Evolutionary conservation across 2,329 filamentous ascomycete genomes (phyloP), one percentile per base, ranked within the genome.

Genomic region (Aspergillus fijiensis): DNA sequence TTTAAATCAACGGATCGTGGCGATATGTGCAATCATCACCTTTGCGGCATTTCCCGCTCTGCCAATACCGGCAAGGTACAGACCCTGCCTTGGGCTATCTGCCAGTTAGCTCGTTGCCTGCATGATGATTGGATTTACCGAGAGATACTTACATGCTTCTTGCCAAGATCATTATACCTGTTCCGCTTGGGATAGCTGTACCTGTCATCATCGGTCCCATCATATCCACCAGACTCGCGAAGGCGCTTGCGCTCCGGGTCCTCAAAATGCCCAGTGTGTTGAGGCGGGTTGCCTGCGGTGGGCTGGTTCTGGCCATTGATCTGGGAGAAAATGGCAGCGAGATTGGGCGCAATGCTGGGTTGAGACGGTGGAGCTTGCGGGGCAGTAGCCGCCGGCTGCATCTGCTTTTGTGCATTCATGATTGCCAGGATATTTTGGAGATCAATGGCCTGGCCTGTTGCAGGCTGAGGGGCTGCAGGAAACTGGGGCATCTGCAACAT

Each of bases 11-110:
- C 33, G 67, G 63, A 63, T 81, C 79, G 59, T 83, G 81, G 58
- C 79, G 72, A 67, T 77, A 82, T n/a, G 80, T 82, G 70, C 81
- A 83, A 47, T 80, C 74, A 23, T 80, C 77, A 19, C 81, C 81
- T 65, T 85, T 85, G 59, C 78, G 74, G 68, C 83, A 85, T 65
- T 79, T 81, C 12, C 82, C 82, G 60, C 82, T 78, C 39, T 79
- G 74, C 79, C 79, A 85, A 69, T 81, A 85, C 60, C 79, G 78
- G 71, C 84, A 85, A 10, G 78, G 71, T 39, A 81, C 75, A 21
- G 77, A 70, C 54, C 78, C 78, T 60, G 75, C 76, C 62, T 80
- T 79, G 55, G 76, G 76, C 69, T 79, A 62, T 63, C 58, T 12
- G 4, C 58, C 27, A 42, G 57, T 69, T 45, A 69, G 66, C 29